Evolutionary conservation across 495 filamentous ascomycete species (phyloP), one percentile per base, ranked within the genome.

Genomic region (Hypoxylon fuscum): DNA sequence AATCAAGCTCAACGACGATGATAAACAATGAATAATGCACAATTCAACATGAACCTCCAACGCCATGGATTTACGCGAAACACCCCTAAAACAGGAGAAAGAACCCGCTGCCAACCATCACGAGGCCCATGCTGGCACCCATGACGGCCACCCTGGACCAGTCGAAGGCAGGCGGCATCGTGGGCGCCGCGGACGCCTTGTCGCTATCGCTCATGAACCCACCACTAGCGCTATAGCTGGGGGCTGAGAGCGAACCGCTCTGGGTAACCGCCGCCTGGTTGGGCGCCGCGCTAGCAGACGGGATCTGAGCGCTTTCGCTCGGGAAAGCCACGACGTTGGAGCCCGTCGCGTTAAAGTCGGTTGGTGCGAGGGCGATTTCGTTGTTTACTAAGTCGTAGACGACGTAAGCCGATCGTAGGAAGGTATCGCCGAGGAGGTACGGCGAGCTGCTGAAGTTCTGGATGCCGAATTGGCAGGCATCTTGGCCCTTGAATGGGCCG

Each of bases 371-470:
- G 6, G 82, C 90, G 52, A 98, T 90, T 72, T 94, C 81, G 74
- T 96, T 93, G 74, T 96, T 97, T 29, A 81, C 81, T 5, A 98
- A 79, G 66, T 98, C 95, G 70, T 96, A 98, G 0, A 98, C 96
- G 9, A 96, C 91, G 68, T 98, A 98, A 0, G 93, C 92, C 31
- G 88, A 92, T 56, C 95, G 86, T 9, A 98, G 78, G 77, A 98
- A 98, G 0, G 95, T 97, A 73, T 98, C 95, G n/a, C 95, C 95
- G 18, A 98, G 80, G 17, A 97, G 83, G 53, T 80, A 81, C 2
- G 86, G 84, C 10, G 77, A 75, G 4, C 78, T 66, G 40, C 79
- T 86, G 18, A 87, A 84, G 45, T 90, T 88, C 47, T 85, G 83
- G 68, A 98, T 89, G 31, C 93, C 92, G 55, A 94, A 91, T 55